phyloP scores from a whole-genome alignment of 495 filamentous ascomycete genomes.

The Neurospora sp. region DNA sequence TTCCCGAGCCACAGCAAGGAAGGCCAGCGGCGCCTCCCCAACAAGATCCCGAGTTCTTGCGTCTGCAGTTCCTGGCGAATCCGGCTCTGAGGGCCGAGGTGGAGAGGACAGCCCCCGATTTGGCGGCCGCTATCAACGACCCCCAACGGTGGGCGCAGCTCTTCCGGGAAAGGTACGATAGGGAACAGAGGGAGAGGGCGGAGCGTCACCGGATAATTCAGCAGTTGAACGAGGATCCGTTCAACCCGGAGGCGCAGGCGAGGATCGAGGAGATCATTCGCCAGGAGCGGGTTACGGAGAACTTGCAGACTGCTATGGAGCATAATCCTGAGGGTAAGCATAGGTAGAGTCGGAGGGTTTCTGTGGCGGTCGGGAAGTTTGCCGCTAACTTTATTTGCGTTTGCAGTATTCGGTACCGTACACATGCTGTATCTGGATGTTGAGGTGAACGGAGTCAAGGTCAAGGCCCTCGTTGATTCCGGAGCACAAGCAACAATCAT shows the following conservation, averaged over 20 bases:
- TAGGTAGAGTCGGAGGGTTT: background rate
- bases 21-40: conserved; percentile 16
- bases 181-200: conserved; percentile 57
- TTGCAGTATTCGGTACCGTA: conserved; percentile 76
- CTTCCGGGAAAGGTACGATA: conserved; percentile 51
- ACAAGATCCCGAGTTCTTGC: conserved; percentile 71
- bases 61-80: conserved; percentile 71
- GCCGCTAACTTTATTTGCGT: background rate
- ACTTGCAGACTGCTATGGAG: conserved; percentile 90
- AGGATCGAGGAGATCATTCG: conserved; percentile 95
- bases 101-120: conserved; percentile 56
- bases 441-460: conserved; percentile 80
- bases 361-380: background rate
- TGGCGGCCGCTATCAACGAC: conserved; percentile 71
- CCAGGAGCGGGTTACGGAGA: conserved; percentile 85
- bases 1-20: conserved; percentile 16
- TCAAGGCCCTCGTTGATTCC: conserved; percentile 97
- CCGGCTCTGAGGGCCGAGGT: conserved; percentile 61
- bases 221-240: conserved; percentile 77
- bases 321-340: conserved; percentile 82
- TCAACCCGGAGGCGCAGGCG: conserved; percentile 81
- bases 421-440: conserved; percentile 95
- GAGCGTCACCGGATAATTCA: conserved; percentile 72
- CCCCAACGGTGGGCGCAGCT: conserved; percentile 63
- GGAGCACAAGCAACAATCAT: conserved; percentile 98